Evolutionary conservation across 495 filamentous ascomycete species (phyloP).

Genomic region (Penicillium cataractarum): DNA sequence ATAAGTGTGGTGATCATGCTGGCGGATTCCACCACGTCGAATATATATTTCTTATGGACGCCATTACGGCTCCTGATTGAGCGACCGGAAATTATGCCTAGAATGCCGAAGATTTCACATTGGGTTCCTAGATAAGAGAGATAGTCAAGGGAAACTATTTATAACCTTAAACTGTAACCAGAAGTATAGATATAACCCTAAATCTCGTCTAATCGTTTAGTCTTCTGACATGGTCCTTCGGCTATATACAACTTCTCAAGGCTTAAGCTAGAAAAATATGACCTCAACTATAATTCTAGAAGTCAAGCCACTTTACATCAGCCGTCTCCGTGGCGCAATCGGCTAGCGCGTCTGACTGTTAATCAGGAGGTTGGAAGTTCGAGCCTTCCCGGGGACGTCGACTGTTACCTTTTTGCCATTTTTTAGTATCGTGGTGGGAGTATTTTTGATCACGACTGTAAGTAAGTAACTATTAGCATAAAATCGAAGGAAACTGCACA

Average conservation of each 20-base stretch:
- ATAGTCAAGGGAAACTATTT: no score
- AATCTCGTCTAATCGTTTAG: background rate
- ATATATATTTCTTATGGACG: no score
- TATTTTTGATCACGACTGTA: background rate
- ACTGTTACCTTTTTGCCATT: conserved; percentile 18
- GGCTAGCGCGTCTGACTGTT: conserved; percentile 56
- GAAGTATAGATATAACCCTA: no score
- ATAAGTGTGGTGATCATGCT: no score
- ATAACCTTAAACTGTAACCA: no score
- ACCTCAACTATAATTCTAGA: background rate
- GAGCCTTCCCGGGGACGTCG: conserved; percentile 47
- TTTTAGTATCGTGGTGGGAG: background rate
- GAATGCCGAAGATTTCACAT: no score
- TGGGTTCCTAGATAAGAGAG: no score
- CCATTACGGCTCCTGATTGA: no score
- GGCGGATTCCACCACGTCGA: no score
- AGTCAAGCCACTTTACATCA: background rate
- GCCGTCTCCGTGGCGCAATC: conserved; percentile 51
- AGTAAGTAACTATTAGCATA: background rate
- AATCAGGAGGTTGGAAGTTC: conserved; percentile 56
- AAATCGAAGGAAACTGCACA: no score
- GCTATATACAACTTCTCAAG: background rate
- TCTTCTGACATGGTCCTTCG: no score
- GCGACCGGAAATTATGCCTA: no score
- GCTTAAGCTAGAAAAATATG: background rate